A percentile compares a stretch with the other conserved stretches of the same genome.
These are phyloP conservation scores for Cymbopogon flexuosus DNA, from an alignment of 202 grass and related monocot species.

Conservation along the genomic window DNA sequence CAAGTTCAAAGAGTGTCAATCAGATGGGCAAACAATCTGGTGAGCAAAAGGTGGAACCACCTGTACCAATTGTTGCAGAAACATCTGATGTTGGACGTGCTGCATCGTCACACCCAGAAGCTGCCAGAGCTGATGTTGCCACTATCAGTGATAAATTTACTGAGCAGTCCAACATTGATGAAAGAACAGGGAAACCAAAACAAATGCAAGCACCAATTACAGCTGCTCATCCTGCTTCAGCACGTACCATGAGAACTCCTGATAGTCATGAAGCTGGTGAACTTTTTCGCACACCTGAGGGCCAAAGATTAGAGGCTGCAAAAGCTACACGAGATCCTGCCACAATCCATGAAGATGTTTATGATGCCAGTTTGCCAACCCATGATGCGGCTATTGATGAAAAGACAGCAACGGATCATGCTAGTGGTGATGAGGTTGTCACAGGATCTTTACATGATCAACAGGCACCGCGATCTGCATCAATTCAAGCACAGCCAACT, in stretches of 20 bases:
- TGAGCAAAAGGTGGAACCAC: constrained; percentile 12
- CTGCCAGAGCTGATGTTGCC: background rate
- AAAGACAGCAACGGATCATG: background rate
- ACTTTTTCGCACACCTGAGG: background rate
- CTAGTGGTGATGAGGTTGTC: background rate
- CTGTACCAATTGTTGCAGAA: constrained; percentile 12
- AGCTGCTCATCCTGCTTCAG: constrained; percentile 23
- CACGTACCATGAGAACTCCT: constrained; percentile 1
- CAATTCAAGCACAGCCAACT: constrained; percentile 13
- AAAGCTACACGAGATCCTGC: constrained; percentile 3
- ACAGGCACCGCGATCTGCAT: background rate
- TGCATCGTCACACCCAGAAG: background rate
- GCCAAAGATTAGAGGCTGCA: background rate
- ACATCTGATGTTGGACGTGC: constrained; percentile 7
- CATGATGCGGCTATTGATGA: background rate
- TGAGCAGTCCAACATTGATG: background rate
- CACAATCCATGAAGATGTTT: background rate
- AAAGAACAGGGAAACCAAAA: background rate
- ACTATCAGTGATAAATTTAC: background rate
- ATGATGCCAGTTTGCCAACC: background rate
- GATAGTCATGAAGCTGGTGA: constrained; percentile 8
- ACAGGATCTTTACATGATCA: constrained; percentile 16
- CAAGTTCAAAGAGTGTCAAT: constrained; percentile 12
- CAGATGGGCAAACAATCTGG: constrained; percentile 10
- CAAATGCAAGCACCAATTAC: constrained; percentile 22